Evolutionary conservation across 2,329 filamentous ascomycete species (phyloP).

Genomic region (Botrytis cinerea): DNA sequence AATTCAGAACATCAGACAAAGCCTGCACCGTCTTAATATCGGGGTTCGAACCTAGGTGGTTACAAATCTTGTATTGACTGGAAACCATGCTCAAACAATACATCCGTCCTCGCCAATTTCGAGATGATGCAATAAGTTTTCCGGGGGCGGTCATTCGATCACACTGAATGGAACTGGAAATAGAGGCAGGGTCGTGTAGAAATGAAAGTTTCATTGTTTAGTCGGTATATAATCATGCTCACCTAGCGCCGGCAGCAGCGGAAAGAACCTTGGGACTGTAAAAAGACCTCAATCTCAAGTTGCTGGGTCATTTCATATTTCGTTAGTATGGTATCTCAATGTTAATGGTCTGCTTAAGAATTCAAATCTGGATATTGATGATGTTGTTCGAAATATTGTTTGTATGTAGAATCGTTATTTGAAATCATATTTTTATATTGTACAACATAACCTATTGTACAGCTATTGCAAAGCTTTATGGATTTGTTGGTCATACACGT

Average conservation of each 20-base stretch:
- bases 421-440: background rate
- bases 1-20: background rate
- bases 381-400: fast-evolving
- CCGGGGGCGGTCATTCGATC: fast-evolving
- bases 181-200: background rate
- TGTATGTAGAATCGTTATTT: background rate
- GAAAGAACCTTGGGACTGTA: background rate
- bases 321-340: background rate
- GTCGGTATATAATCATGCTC: background rate
- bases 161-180: background rate
- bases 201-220: background rate
- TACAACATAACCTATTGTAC: background rate
- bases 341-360: background rate
- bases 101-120: background rate
- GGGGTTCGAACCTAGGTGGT: background rate
- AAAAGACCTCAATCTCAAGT: background rate
- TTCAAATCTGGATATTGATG: background rate
- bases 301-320: background rate
- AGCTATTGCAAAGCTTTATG: background rate
- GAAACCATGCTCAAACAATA: background rate
- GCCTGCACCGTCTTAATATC: background rate
- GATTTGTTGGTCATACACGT: background rate
- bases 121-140: background rate
- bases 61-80: background rate
- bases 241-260: background rate